A percentile compares a stretch with the other conserved stretches of the same genome.
These are phyloP conservation scores for Cinnamomum chago DNA, from an alignment of 164 flowering plant genomes.

Conservation along the genomic window DNA sequence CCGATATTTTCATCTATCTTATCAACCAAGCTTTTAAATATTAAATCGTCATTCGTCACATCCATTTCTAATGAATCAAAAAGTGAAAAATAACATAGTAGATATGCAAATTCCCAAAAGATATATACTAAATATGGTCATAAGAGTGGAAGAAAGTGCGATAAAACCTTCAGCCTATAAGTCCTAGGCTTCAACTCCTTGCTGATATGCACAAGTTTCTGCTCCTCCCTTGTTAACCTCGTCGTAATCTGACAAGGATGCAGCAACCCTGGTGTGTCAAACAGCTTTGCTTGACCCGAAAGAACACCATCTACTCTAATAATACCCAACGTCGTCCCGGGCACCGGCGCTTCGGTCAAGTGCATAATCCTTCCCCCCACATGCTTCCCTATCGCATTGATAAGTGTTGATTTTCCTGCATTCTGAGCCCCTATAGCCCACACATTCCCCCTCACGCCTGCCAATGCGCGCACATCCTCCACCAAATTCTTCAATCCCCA, in stretches of 20 bases:
- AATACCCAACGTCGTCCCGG: constrained; percentile 95
- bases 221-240: constrained; percentile 86
- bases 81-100: background rate
- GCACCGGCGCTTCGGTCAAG: constrained; percentile 91
- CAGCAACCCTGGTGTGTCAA: constrained; percentile 93
- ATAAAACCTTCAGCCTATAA: constrained; percentile 67
- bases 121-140: background rate
- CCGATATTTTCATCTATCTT: too few species aligned
- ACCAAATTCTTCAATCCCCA: constrained; percentile 87
- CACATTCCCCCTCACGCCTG: constrained; percentile 75
- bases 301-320: constrained; percentile 84
- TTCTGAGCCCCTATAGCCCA: constrained; percentile 97
- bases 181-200: constrained; percentile 93
- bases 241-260: constrained; percentile 80
- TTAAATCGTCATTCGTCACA: background rate
- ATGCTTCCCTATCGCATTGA: constrained; percentile 73
- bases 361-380: constrained; percentile 48
- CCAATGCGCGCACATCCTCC: constrained; percentile 64
- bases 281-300: constrained; percentile 72
- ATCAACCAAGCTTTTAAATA: too few species aligned
- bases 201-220: constrained; percentile 66
- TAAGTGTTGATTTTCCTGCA: constrained; percentile 90
- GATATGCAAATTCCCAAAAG: constrained; percentile 4
- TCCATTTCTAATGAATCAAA: background rate
- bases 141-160: background rate